A percentile compares a stretch with the other conserved stretches of the same genome.
Evolutionary conservation across 208 protist species (phyloP).

Genomic region (Leishmania braziliensis): DNA sequence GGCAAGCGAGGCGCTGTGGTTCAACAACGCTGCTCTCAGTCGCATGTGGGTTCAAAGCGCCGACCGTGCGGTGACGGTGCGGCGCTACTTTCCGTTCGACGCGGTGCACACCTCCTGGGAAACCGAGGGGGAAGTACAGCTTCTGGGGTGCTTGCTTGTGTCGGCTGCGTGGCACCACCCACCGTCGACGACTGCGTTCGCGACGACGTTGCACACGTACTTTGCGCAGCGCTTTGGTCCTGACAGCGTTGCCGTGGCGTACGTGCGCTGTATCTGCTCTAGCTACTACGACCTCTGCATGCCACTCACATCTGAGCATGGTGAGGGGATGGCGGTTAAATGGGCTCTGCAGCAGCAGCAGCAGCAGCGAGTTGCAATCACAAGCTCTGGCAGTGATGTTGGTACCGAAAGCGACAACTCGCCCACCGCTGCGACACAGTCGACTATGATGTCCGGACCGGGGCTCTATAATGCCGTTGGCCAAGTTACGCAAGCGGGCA

Average conservation of each 20-base stretch:
- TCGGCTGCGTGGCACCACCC: constrained; percentile 43
- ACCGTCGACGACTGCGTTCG: constrained; percentile 19
- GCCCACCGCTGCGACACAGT: not conserved
- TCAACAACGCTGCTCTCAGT: constrained; percentile 36
- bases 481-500: constrained; percentile 3
- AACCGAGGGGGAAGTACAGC: constrained; percentile 72
- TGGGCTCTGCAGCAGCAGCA: constrained; percentile 11
- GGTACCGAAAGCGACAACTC: not conserved
- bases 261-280: constrained; percentile 51
- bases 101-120: constrained; percentile 75
- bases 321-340: constrained; percentile 11
- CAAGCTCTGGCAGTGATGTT: constrained; percentile 1
- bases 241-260: constrained; percentile 39
- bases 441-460: not conserved
- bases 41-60: constrained; percentile 38
- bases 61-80: constrained; percentile 22
- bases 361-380: not conserved
- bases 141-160: constrained; percentile 79
- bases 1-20: constrained; percentile 36
- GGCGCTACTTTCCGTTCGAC: constrained; percentile 60
- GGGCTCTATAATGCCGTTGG: not conserved
- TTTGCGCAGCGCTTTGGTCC: constrained; percentile 63
- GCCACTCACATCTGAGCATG: constrained; percentile 10
- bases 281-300: constrained; percentile 43
- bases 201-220: constrained; percentile 44